phyloP scores from a whole-genome alignment of 345 rosid genomes.

The Murraya koenigii region DNA sequence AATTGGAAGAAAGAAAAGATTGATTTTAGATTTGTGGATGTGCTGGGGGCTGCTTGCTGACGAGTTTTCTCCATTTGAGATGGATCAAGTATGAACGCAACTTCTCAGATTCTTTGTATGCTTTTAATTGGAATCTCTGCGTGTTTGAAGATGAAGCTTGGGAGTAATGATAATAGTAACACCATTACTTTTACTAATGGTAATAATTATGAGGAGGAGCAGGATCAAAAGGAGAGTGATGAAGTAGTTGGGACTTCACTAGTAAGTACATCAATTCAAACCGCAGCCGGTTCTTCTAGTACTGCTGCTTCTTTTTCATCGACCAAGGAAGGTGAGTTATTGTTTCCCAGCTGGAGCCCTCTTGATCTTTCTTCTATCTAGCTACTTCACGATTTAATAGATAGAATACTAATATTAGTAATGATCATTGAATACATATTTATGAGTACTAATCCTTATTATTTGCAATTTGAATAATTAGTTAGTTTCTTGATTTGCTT shows the following conservation, averaged over 20 bases:
- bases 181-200: neutral
- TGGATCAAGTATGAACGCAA: slow-evolving; percentile 35
- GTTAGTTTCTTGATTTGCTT: no score
- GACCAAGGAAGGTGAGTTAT: slow-evolving; percentile 13
- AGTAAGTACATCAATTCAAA: neutral
- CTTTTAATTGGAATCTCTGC: slow-evolving; percentile 44
- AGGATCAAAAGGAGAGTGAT: neutral
- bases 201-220: neutral
- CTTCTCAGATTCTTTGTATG: slow-evolving; percentile 49
- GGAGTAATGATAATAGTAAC: neutral
- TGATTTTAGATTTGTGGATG: slow-evolving; percentile 28
- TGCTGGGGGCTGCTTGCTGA: neutral
- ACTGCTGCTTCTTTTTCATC: slow-evolving; percentile 17
- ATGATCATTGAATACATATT: no score
- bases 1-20: neutral
- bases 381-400: slow-evolving; percentile 15
- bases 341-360: slow-evolving; percentile 27
- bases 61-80: slow-evolving; percentile 35
- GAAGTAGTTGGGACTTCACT: neutral
- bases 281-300: neutral
- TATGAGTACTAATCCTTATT: no score
- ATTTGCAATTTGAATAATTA: no score
- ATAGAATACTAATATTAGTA: no score
- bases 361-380: slow-evolving; percentile 33
- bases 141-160: slow-evolving; percentile 26